Evolutionary conservation across 2,329 filamentous ascomycete genomes (phyloP).

Genomic region (Colletotrichum scovillei): DNA sequence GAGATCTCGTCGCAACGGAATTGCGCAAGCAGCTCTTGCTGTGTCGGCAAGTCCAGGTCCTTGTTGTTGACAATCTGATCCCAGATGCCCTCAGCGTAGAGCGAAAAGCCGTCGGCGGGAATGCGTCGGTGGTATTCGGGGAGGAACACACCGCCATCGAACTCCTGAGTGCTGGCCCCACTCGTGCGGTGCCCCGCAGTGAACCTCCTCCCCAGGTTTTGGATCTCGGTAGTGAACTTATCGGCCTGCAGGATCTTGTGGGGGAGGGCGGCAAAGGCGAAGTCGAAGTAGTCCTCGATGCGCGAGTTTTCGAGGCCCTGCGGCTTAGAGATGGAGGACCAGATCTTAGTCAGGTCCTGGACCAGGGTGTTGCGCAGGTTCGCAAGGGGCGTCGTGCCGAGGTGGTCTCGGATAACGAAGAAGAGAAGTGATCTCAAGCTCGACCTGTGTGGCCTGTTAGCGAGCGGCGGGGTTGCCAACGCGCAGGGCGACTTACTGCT

Average conservation of each 20-base stretch:
- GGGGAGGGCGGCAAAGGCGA: constrained; percentile 93
- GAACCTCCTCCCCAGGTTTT: constrained; percentile 84
- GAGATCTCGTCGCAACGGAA: constrained; percentile 98
- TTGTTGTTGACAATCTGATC: constrained; percentile 99
- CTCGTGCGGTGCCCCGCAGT: constrained; percentile 81
- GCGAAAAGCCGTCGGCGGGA: constrained; percentile 94
- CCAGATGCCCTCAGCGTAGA: constrained; percentile 95
- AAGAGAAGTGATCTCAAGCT: constrained; percentile 92
- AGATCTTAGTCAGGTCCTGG: constrained; percentile 91
- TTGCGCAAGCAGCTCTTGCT: constrained; percentile 95
- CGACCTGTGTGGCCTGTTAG: constrained; percentile 64
- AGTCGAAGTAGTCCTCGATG: constrained; percentile 98
- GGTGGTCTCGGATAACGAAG: constrained; percentile 98
- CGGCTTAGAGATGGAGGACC: constrained; percentile 93
- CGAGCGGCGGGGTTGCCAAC: constrained; percentile 1
- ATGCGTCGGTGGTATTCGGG: constrained; percentile 96
- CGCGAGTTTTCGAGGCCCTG: constrained; percentile 85
- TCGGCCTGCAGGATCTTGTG: constrained; percentile 98
- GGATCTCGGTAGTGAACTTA: constrained; percentile 84
- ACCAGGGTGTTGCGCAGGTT: constrained; percentile 92
- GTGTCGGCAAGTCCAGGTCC: constrained; percentile 94
- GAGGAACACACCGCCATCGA: constrained; percentile 85
- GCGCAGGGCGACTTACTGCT: constrained; percentile 70
- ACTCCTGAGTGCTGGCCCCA: constrained; percentile 73
- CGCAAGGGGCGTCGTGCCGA: constrained; percentile 88